Base-by-base conservation (phyloP, 768 basidiomycete species). In the Termitomyces sp. region DNA sequence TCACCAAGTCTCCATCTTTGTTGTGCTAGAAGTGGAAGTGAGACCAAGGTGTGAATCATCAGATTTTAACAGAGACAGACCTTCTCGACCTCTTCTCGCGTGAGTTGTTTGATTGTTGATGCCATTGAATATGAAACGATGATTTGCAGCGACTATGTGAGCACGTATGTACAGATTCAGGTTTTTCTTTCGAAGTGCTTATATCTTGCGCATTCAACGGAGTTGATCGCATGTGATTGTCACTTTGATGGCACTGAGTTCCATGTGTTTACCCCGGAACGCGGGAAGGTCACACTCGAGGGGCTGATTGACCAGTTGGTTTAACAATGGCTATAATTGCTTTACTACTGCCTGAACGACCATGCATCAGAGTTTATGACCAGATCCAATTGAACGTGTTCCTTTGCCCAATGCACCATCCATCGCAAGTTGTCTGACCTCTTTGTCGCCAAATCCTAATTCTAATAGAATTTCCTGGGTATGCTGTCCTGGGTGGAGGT, bases 31-130 rank as follows among this genome's bases (percentile, higher is more conserved):
- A 13, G 11, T 52, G 18, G 11, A 20, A 44, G 48, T 20, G 35
- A 55, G 35, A 40, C 50, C n/a, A 60, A 22, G 48, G 14, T 16
- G 9, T 7, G 52, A 8, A 45, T 38, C 9, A 22, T 28, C 26
- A 59, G 41, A 47, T 7, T 14, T 14, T 14, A 11, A n/a, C 38
- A 38, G 43, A 18, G 3, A 68, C 78, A 36, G 49, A 88, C 88
- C 76, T 86, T 81, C 47, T 80, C 78, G n/a, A 92, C 88, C 61
- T 92, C 87, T 55, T 89, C 86, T 56, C 81, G 77, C 1, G 84
- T 77, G 59, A 84, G 77, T 36, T 76, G 70, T 47, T 60, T 68
- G 33, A 66, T 60, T 45, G 61, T 70, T 22, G 70, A 67, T 13
- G 68, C 60, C 69, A 74, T 74, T 59, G 47, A 28, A 35, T 41